Evolutionary conservation across 2,329 filamentous ascomycete genomes (phyloP).

Genomic region (Endoconidiophora laricicola): DNA sequence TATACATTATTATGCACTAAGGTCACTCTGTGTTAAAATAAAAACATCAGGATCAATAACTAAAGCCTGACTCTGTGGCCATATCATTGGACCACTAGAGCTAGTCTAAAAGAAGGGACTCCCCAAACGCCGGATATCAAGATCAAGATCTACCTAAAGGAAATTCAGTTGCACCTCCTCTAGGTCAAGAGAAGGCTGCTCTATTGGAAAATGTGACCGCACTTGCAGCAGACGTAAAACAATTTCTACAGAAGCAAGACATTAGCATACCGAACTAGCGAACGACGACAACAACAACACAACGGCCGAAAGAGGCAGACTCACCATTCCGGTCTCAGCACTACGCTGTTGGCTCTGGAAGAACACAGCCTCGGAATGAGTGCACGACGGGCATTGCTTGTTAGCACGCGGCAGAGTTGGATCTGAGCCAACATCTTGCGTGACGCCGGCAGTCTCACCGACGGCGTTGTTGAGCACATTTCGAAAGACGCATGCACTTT

Average conservation of each 20-base stretch:
- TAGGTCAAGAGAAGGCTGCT: neutral
- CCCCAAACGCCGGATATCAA: constrained; percentile 3
- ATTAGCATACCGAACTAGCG: neutral
- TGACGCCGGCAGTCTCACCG: constrained; percentile 91
- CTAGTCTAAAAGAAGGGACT: neutral
- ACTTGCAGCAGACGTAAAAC: constrained; percentile 86
- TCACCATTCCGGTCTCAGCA: constrained; percentile 94
- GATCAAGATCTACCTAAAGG: neutral
- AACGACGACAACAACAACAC: neutral
- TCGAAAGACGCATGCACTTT: constrained; percentile 84
- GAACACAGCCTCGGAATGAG: constrained; percentile 82
- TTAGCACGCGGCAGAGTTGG: constrained; percentile 90
- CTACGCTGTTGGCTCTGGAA: constrained; percentile 98
- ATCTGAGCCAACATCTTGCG: constrained; percentile 91
- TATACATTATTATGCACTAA: too few species aligned
- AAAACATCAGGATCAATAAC: too few species aligned
- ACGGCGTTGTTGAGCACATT: constrained; percentile 84
- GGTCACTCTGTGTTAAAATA: too few species aligned
- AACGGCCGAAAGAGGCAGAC: constrained; percentile 18
- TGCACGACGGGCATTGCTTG: constrained; percentile 70
- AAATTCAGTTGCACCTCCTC: neutral
- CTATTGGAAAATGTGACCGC: constrained; percentile 69
- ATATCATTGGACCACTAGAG: neutral
- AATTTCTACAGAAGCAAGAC: constrained; percentile 46
- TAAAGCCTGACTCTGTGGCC: too few species aligned